These are phyloP conservation scores for Rhodotorula sp. DNA, from an alignment of 1,284 basidiomycete species.

Conservation along the genomic window DNA sequence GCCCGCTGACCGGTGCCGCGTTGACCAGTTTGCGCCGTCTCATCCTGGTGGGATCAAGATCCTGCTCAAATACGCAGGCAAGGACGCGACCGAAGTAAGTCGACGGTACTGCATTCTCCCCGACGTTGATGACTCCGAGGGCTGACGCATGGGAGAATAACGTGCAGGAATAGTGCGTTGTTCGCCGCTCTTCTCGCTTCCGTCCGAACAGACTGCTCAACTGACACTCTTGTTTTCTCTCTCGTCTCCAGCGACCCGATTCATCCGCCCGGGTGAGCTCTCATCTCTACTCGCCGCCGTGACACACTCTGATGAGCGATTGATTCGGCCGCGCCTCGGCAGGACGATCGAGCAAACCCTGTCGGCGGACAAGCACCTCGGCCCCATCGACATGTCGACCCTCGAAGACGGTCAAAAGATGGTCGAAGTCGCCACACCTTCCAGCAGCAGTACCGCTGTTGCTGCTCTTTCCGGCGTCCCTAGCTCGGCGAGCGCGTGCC, in stretches of 20 bases:
- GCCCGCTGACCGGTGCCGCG: too few relatives aligned
- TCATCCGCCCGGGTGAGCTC: constrained; percentile 17
- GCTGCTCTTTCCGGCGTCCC: neutral
- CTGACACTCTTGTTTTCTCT: neutral
- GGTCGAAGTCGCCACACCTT: neutral
- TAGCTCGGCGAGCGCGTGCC: constrained; percentile 25
- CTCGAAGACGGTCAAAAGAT: constrained; percentile 19
- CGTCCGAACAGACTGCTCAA: neutral
- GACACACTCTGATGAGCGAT: neutral
- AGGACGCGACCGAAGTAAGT: constrained; percentile 40
- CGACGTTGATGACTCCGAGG: too few relatives aligned
- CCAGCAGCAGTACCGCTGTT: neutral
- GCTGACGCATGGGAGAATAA: too few relatives aligned
- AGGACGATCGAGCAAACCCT: constrained; percentile 39
- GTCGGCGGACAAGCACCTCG: constrained; percentile 38
- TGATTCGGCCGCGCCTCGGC: neutral
- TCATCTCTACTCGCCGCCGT: too few relatives aligned
- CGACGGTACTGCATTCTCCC: too few relatives aligned
- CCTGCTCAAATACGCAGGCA: constrained; percentile 40
- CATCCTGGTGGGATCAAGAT: constrained; percentile 41
- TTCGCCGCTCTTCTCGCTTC: neutral
- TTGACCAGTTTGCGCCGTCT: neutral
- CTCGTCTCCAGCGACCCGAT: constrained; percentile 12
- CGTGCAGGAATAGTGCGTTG: neutral
- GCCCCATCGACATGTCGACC: constrained; percentile 36